phyloP scores from a whole-genome alignment of 1,284 basidiomycete genomes.

The Butyriboletus appendiculatus region DNA sequence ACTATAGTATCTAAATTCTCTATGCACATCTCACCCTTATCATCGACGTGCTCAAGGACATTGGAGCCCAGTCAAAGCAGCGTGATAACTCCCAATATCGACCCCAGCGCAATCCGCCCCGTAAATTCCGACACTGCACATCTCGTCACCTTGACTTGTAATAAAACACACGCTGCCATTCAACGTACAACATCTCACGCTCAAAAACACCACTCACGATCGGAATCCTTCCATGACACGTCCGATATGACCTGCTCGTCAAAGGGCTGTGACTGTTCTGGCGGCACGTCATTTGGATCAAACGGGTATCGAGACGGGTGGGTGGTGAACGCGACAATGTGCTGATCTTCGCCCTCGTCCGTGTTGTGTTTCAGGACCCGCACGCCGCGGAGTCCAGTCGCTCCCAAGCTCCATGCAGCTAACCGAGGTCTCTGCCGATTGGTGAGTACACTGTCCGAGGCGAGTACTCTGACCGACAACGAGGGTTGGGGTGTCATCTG shows the following conservation, averaged over 20 bases:
- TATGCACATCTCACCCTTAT: neutral
- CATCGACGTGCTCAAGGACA: neutral
- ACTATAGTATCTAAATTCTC: too few relatives aligned
- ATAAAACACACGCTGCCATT: neutral
- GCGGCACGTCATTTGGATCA: neutral
- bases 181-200: neutral
- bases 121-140: constrained; percentile 26
- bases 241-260: constrained; percentile 41
- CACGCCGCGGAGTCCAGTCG: constrained; percentile 44
- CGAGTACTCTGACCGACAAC: constrained; percentile 33
- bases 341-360: constrained; percentile 21
- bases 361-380: constrained; percentile 45
- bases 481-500: constrained; percentile 15
- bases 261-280: constrained; percentile 15
- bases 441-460: constrained; percentile 23
- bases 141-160: constrained; percentile 1
- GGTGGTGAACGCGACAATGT: constrained; percentile 14
- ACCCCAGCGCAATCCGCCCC: constrained; percentile 23
- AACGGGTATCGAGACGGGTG: neutral
- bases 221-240: constrained; percentile 43
- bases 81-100: constrained; percentile 10
- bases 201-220: constrained; percentile 36
- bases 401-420: constrained; percentile 43
- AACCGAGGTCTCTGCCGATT: constrained; percentile 8
- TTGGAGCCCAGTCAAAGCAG: constrained; percentile 1